Evolutionary conservation across 805 yeast species (phyloP), one percentile per base, ranked within the genome.

Genomic region (Kazachstania africana): DNA sequence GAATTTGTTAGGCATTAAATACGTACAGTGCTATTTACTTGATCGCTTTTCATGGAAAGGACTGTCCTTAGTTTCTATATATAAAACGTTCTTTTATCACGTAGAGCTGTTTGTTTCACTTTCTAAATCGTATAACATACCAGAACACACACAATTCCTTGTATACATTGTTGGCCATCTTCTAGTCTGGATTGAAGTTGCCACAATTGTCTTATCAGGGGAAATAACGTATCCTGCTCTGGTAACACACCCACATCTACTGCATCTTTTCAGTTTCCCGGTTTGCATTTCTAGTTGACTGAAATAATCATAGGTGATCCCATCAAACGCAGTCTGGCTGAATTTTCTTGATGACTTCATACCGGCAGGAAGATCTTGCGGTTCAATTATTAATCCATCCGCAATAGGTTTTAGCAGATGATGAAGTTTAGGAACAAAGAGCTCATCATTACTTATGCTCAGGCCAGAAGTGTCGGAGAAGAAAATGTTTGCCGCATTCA

Each of bases 191-290:
- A 53, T 50, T 29, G 45, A 37, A 16, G 57, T 53, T 8, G 59
- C 46, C n/a, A 55, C 48, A 29, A 50, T 39, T 4, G 61, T 57
- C 19, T 51, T 56, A 9, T 55, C 60, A 17, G 36, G 38, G 8
- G 49, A 36, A 5, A 52, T 49, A 12, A 48, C 40, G 9, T 56
- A 53, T 13, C 61, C 59, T 2, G 60, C 58, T 24, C 55, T 39
- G 3, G 68, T 62, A 6, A 63, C 49, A 22, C 66, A 59, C 4
- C 75, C 76, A 48, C 81, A 74, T 29, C 78, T 56, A 16, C 65
- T 58, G 45, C 81, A 74, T 25, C 60, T 54, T 29, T 72, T 61
- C 8, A 62, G 33, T 26, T 48, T 53, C 4, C 42, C 44, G 13
- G 43, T 44, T 6, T 36, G 26, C 5, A 45, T 28, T 29, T 47